Conservation (phyloP, 805 yeast genomes). For the Clavispora vitiphila region DNA sequence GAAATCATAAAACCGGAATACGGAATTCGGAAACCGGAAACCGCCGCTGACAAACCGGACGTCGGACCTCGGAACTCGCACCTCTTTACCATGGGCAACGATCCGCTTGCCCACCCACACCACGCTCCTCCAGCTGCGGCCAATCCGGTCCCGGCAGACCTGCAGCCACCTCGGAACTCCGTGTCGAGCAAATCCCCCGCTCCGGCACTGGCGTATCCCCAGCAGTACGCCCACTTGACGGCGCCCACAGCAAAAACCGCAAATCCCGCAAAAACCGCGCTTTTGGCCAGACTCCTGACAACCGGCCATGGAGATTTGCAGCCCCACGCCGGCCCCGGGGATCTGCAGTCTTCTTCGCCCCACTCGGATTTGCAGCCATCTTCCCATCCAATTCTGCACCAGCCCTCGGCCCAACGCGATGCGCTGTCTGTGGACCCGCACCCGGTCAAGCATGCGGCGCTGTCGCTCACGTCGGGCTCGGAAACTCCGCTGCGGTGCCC, state of each 20-base stretch:
- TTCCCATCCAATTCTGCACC: too few relatives aligned
- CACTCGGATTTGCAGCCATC: background rate
- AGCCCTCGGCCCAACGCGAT: too few relatives aligned
- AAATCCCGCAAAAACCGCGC: background rate
- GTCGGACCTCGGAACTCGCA: too few relatives aligned
- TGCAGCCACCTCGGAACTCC: too few relatives aligned
- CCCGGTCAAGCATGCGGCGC: background rate
- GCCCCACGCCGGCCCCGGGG: too few relatives aligned
- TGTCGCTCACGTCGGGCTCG: background rate
- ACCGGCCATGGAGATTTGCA: background rate
- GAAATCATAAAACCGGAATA: background rate
- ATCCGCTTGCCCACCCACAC: background rate
- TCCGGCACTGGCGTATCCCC: background rate
- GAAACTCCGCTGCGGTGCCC: slow-evolving; percentile 4
- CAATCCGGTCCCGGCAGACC: too few relatives aligned
- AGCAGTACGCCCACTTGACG: background rate
- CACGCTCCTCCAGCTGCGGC: too few relatives aligned
- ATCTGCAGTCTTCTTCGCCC: too few relatives aligned
- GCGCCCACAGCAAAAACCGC: slow-evolving; percentile 1
- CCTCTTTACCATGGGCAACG: background rate
- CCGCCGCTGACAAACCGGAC: too few relatives aligned
- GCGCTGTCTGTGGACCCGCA: background rate
- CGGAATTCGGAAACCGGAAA: too few relatives aligned
- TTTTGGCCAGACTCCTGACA: background rate
- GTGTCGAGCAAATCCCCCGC: too few relatives aligned